phyloP scores from a whole-genome alignment of 352 stramenopile species.

The Pythium sp. region DNA sequence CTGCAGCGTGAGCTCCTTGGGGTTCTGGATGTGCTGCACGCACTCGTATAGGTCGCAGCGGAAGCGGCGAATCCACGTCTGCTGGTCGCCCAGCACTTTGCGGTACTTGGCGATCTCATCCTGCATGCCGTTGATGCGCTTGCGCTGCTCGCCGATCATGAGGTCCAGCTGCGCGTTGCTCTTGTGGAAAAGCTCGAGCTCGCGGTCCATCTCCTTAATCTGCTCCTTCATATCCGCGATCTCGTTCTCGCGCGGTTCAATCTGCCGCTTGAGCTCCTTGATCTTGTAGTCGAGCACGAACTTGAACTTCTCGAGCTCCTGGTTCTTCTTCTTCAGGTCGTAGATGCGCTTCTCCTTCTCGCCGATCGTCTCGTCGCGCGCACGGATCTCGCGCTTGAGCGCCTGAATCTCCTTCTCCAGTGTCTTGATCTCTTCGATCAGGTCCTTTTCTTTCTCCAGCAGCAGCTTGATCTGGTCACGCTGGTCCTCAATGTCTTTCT shows the following conservation, averaged over 20 bases:
- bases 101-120: conserved; percentile 65
- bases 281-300: conserved; percentile 97
- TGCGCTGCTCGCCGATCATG: conserved; percentile 91
- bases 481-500: conserved; percentile 92
- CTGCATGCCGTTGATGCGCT: conserved; percentile 86
- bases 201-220: conserved; percentile 95
- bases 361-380: conserved; percentile 92
- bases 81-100: conserved; percentile 55
- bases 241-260: conserved; percentile 93
- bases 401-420: conserved; percentile 91
- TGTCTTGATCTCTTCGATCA: conserved; percentile 82
- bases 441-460: conserved; percentile 85
- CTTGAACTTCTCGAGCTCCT: conserved; percentile 96
- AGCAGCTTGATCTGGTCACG: conserved; percentile 88
- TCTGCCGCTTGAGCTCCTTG: conserved; percentile 94
- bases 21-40: conserved; percentile 73
- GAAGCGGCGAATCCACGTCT: conserved; percentile 74
- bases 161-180: conserved; percentile 91
- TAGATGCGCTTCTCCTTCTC: conserved; percentile 96
- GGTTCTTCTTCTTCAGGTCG: conserved; percentile 95
- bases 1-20: conserved; percentile 69
- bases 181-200: conserved; percentile 95
- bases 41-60: conserved; percentile 83
- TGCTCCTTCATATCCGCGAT: conserved; percentile 93
- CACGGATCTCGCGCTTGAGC: conserved; percentile 93